These are phyloP conservation scores for Pestalotiopsis sp. DNA, from an alignment of 2,329 filamentous ascomycete species.

Conservation along the genomic window DNA sequence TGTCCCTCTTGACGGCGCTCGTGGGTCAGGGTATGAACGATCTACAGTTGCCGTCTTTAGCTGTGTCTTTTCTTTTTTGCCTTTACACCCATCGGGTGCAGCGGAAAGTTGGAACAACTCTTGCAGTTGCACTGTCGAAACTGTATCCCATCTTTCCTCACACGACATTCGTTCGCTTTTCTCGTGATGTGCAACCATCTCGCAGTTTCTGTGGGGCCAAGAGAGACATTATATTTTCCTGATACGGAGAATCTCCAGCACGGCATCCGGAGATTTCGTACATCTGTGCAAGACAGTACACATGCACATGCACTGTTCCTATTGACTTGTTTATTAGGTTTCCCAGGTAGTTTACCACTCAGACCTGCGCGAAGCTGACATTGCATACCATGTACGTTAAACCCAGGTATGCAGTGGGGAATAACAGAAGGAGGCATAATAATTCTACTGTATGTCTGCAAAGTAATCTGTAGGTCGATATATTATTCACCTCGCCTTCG, in stretches of 20 bases:
- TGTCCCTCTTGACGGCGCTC: not conserved
- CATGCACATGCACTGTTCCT: too few relatives aligned
- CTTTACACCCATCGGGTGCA: not conserved
- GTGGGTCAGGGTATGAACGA: constrained; percentile 6
- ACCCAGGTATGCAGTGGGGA: too few relatives aligned
- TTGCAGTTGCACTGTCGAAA: not conserved
- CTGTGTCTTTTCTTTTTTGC: not conserved
- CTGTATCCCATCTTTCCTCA: not conserved
- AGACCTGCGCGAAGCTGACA: too few relatives aligned
- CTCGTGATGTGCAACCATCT: not conserved
- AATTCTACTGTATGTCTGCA: too few relatives aligned
- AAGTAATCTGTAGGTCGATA: too few relatives aligned
- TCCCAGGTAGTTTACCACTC: too few relatives aligned
- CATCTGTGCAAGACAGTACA: too few relatives aligned
- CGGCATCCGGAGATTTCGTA: not conserved
- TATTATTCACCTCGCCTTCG: too few relatives aligned
- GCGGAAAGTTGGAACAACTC: not conserved
- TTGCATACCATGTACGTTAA: too few relatives aligned
- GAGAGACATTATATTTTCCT: not conserved
- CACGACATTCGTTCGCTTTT: not conserved
- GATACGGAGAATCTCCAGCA: constrained; percentile 2
- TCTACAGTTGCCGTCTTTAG: constrained; percentile 15
- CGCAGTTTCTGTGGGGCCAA: too few relatives aligned
- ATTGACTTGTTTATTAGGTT: too few relatives aligned
- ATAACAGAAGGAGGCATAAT: too few relatives aligned